Percentiles rank a stretch among this genome's conserved stretches.
phyloP scores from a whole-genome alignment of 805 yeast genomes.

The Candida qinlingensis region DNA sequence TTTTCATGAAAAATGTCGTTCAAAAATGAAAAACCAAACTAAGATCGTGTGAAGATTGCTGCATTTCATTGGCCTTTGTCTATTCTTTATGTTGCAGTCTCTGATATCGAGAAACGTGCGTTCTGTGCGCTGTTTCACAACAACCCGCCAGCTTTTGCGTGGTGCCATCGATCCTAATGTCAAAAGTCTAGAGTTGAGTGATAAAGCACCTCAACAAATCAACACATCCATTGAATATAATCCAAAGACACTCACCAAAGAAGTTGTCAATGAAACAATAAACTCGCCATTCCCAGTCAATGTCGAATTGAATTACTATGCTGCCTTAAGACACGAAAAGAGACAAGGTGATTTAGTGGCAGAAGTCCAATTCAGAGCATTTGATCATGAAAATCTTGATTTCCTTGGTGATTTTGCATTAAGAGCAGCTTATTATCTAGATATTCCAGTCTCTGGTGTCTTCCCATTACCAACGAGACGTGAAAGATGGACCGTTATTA shows the following conservation, averaged over 20 bases:
- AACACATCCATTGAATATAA: slow-evolving; percentile 24
- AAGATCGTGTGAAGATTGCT: too few species aligned
- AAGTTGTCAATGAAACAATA: slow-evolving; percentile 28
- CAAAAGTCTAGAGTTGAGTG: slow-evolving; percentile 1
- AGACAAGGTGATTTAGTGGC: slow-evolving; percentile 75
- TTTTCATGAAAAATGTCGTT: neutral
- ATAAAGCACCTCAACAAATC: slow-evolving; percentile 3
- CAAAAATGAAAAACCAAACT: neutral
- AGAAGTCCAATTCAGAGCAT: slow-evolving; percentile 68
- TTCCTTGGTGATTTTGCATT: slow-evolving; percentile 80
- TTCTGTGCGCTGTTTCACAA: slow-evolving; percentile 11
- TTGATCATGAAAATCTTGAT: slow-evolving; percentile 62
- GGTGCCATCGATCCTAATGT: slow-evolving; percentile 11
- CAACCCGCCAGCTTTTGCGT: slow-evolving; percentile 4
- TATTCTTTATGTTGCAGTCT: neutral
- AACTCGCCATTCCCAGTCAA: slow-evolving; percentile 73
- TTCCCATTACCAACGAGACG: slow-evolving; percentile 61
- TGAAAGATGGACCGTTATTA: slow-evolving; percentile 89
- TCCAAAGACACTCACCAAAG: slow-evolving; percentile 33
- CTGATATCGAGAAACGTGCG: slow-evolving; percentile 4
- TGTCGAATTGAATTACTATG: slow-evolving; percentile 74
- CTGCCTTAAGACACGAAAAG: slow-evolving; percentile 65
- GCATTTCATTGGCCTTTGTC: too few species aligned
- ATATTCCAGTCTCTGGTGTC: slow-evolving; percentile 80
- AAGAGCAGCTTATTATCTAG: slow-evolving; percentile 85